Evolutionary conservation across 169 alveolate species (phyloP).

Genomic region (Cryptosporidium tyzzeri): DNA sequence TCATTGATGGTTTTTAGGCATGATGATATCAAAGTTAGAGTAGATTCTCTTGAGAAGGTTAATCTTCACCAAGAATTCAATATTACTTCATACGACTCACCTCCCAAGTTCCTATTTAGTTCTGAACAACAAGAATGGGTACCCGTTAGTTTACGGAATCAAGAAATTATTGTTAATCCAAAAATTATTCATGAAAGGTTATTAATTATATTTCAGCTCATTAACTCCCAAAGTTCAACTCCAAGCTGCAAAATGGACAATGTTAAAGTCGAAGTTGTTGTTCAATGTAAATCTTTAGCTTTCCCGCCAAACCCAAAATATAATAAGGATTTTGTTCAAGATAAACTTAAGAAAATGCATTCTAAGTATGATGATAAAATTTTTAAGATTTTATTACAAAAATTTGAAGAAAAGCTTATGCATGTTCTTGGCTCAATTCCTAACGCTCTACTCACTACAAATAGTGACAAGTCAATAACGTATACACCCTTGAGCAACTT

Average conservation of each 20-base stretch:
- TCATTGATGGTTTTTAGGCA: background rate
- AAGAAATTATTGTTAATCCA: constrained; percentile 20
- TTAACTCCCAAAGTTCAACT: background rate
- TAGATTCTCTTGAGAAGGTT: background rate
- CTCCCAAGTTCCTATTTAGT: constrained; percentile 30
- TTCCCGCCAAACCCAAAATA: constrained; percentile 28
- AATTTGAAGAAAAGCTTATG: constrained; percentile 8
- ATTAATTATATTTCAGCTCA: constrained; percentile 16
- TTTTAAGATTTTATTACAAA: background rate
- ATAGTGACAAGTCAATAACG: background rate
- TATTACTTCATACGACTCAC: constrained; percentile 24
- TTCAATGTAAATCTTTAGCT: constrained; percentile 25
- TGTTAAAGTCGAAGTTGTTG: background rate
- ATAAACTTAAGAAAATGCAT: background rate
- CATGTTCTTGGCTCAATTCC: background rate
- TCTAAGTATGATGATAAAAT: background rate
- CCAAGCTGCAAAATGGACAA: constrained; percentile 16
- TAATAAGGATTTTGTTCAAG: background rate
- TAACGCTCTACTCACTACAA: constrained; percentile 6
- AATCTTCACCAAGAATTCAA: constrained; percentile 54
- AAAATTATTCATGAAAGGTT: constrained; percentile 11
- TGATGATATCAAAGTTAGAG: constrained; percentile 21
- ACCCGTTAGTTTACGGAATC: constrained; percentile 13
- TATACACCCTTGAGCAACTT: constrained; percentile 20
- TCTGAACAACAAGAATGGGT: constrained; percentile 29